Evolutionary conservation across 2,329 filamentous ascomycete genomes (phyloP), one percentile per base, ranked within the genome.

Genomic region (Aspergillus japonicus): DNA sequence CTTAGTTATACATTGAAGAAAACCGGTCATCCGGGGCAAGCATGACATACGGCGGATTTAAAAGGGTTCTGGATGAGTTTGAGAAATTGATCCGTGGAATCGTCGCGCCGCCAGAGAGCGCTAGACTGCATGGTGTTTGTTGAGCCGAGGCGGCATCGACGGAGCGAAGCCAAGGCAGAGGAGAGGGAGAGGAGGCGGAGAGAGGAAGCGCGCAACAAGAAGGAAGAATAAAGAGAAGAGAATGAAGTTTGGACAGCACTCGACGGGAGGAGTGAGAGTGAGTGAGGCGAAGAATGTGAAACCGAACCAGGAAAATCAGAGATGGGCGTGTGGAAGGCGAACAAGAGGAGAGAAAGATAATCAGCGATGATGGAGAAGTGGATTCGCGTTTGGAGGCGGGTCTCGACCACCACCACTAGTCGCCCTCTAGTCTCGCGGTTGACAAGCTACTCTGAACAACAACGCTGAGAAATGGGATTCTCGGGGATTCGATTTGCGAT

Each of bases 21-120:
- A 50, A 12, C 29, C 24, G 44, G 2, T 23, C 55, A 24, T 33
- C 23, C 6, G 47, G 29, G 39, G 39, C 2, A 19, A 21, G 39
- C 29, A 58, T 26, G 14, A 74, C 77, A 19, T 72, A 80, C 77
- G 53, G 73, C 65, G 53, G 78, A 76, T 56, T 75, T 72, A 63
- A 80, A 82, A 2, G 80, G 79, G 63, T 80, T 72, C 56, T 77
- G 70, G 31, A 82, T 76, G 48, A 82, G 70, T 21, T 74, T 59
- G 56, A 82, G 69, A 56, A 81, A 77, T 60, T 78, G 67, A 44
- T 80, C 75, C 16, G 69, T 62, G 49, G 67, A 67, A 44, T 69
- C 65, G 21, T 67, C 64, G 54, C 72, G 70, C 55, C 61, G 61
- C 63, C 63, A 60, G 35, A 71, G 65, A 61, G 59, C 62, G 61